Base-by-base conservation (phyloP, 257 asterid genomes). In the Solanum habrochaites region DNA sequence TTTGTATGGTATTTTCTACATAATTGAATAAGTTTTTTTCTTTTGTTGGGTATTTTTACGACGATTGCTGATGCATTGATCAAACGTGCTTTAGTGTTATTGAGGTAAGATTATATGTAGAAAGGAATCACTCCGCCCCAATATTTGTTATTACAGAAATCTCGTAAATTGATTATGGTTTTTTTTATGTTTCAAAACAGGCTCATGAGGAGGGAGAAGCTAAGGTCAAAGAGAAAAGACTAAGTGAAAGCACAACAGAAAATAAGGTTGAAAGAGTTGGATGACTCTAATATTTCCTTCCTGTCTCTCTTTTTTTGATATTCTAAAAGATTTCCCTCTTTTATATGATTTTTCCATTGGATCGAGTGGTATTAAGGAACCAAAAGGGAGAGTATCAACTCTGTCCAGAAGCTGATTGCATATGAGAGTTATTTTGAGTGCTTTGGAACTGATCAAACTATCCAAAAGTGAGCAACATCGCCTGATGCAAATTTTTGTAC, bases 371-470 rank as follows among this genome's bases (percentile, higher is more conserved):
- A 83, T 85, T 94, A 94, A 25, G n/a, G 91, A 91, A 16, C 96
- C 97, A 2, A 15, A 85, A 71, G 87, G 42, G 93, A 92, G 83
- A 90, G 88, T 35, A 92, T 93, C 16, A 90, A 69, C 82, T 89
- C 95, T 23, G 86, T 86, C 70, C 92, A 42, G 94, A 94, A 88
- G 96, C 92, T 40, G 94, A 91, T n/a, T 87, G 93, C 89, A 15
- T 91, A 87, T 66, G 91, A 90, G 67, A 93, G 88, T 94, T 90
- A 94, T 94, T 14, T 13, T 86, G 16, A 87, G 89, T 80, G 92
- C 96, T 67, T 74, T 93, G 69, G 91, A 92, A 31, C 91, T 89
- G 32, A 86, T 92, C 20, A 92, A 90, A 31, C 70, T 75, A 3
- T 82, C n/a, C 91, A 7, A 93, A 92, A 90, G 96, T 93, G 58